Base-by-base conservation (phyloP, 768 basidiomycete genomes). In the Suillus subaureus region DNA sequence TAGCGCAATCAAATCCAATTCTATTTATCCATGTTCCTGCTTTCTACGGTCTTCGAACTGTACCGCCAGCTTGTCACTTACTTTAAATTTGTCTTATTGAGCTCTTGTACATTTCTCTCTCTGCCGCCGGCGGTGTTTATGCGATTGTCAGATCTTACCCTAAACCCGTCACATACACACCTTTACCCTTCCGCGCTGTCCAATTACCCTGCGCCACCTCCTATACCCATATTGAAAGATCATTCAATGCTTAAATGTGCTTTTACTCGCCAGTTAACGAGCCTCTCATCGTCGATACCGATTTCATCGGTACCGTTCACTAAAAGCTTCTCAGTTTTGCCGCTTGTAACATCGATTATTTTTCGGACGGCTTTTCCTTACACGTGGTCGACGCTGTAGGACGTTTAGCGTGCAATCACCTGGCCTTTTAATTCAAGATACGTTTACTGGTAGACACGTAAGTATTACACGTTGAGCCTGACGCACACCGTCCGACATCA, bases 251-350 rank as follows among this genome's bases (percentile, higher is more conserved):
- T 64, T 63, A 72, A 63, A 67, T 66, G 66, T 64, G 63, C 70
- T 76, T 73, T 72, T 58, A 69, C 72, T 15, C 61, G 68, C 73
- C 66, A 70, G 72, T 57, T 56, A 77, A 77, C 71, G 75, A 78
- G 75, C 75, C 73, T 77, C 73, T 68, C 68, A 73, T 76, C 75
- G 75, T 76, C 66, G 65, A 76, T 78, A 78, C 77, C 75, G 66
- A 64, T 65, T 65, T 45, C 42, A 33, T n/a, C 2, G 37, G 57
- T 58, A 18, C 11, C 23, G 16, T 16, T 58, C 56, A 39, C 23
- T 23, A 39, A 23, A n/a, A 58, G 37, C 35, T 47, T 35, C 4
- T 40, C 37, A 21, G 11, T 39, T 58, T 61, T 47, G 16, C 31
- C 62, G 61, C 56, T 39, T 58, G 9, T 28, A 40, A 11, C 16